Evolutionary conservation across 2,329 filamentous ascomycete species (phyloP).

Genomic region (Laburnicola sp.): DNA sequence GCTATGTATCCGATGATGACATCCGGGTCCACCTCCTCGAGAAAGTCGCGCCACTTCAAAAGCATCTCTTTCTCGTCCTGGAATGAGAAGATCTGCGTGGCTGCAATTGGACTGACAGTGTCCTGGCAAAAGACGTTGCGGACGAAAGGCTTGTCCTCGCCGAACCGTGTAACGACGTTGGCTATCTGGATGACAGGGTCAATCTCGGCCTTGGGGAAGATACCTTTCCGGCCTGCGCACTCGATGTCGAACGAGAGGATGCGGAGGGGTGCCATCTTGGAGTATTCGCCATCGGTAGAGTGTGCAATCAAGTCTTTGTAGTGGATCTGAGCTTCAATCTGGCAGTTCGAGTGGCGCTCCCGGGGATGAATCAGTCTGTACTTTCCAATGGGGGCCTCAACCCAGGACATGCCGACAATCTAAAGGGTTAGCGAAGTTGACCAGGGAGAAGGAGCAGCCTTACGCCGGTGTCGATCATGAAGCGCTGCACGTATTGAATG

Average conservation of each 20-base stretch:
- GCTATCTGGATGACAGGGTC: slow-evolving; percentile 98
- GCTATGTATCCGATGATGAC: slow-evolving; percentile 98
- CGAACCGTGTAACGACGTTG: slow-evolving; percentile 90
- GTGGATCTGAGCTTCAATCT: slow-evolving; percentile 87
- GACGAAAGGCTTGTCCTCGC: slow-evolving; percentile 93
- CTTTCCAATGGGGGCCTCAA: slow-evolving; percentile 75
- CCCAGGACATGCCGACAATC: slow-evolving; percentile 97
- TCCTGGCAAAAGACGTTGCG: slow-evolving; percentile 96
- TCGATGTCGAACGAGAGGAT: slow-evolving; percentile 98
- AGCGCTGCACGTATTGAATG: slow-evolving; percentile 90
- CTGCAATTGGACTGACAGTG: slow-evolving; percentile 89
- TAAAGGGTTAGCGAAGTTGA: slow-evolving; percentile 37
- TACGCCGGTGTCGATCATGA: slow-evolving; percentile 96
- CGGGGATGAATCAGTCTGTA: slow-evolving; percentile 70
- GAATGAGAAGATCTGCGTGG: slow-evolving; percentile 87
- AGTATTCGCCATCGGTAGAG: slow-evolving; percentile 89
- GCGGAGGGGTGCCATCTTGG: slow-evolving; percentile 93
- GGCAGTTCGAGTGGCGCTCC: slow-evolving; percentile 84
- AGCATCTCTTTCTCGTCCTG: slow-evolving; percentile 84
- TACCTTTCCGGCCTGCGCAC: slow-evolving; percentile 93
- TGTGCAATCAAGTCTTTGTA: slow-evolving; percentile 85
- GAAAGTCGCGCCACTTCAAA: slow-evolving; percentile 86
- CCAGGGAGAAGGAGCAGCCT: slow-evolving; percentile 15
- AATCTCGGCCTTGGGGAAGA: slow-evolving; percentile 89
- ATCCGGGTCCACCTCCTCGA: slow-evolving; percentile 89